Evolutionary conservation across 192 early-diverging fungal genomes (phyloP).

Genomic region (Rhizophagus clarus): DNA sequence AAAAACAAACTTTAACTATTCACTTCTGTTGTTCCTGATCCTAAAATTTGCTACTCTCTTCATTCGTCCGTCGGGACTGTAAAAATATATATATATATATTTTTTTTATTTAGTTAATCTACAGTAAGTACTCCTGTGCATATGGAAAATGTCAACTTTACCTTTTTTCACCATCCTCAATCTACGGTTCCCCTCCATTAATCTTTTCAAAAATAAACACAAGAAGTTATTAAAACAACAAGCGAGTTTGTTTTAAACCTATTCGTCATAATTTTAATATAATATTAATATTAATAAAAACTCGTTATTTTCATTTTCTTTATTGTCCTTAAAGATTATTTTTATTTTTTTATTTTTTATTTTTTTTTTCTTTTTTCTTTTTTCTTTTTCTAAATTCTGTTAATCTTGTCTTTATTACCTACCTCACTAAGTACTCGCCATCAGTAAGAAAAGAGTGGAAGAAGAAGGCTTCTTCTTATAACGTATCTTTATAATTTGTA

Average conservation of each 20-base stretch:
- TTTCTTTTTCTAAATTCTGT: background rate
- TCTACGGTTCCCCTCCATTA: background rate
- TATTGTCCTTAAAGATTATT: too few relatives aligned
- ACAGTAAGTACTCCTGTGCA: background rate
- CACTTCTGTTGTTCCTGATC: background rate
- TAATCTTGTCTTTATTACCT: background rate
- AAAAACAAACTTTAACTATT: background rate
- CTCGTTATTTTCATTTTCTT: background rate
- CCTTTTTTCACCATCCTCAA: background rate
- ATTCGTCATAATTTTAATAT: background rate
- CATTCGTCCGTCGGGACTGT: background rate
- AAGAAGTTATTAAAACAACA: background rate
- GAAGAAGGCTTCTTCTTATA: too few relatives aligned
- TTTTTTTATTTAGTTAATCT: background rate
- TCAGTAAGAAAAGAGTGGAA: too few relatives aligned
- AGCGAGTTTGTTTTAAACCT: background rate
- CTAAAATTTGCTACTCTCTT: slow-evolving; percentile 5
- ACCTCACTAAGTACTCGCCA: background rate
- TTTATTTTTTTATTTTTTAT: background rate
- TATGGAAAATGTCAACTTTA: too few relatives aligned
- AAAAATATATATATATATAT: background rate
- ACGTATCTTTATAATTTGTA: background rate
- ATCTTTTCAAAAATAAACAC: background rate
- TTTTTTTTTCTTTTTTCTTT: background rate
- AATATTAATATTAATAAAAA: background rate